phyloP scores from a whole-genome alignment of 2,329 filamentous ascomycete genomes.

The Aspergillus oerlinghausenensis region DNA sequence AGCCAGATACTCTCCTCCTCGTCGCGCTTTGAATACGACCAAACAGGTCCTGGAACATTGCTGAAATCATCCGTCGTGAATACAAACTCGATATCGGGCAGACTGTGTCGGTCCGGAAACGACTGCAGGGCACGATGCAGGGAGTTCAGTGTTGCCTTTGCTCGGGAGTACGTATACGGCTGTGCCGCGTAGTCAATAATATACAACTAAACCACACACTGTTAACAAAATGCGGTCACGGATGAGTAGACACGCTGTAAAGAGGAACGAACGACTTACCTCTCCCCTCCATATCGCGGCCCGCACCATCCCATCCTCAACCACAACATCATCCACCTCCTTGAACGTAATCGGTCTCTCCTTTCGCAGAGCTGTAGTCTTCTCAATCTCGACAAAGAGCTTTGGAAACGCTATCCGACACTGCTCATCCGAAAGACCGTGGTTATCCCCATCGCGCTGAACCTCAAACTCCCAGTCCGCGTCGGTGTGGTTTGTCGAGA shows the following conservation, averaged over 20 bases:
- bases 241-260: neutral
- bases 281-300: slow-evolving; percentile 34
- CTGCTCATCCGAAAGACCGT: slow-evolving; percentile 33
- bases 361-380: slow-evolving; percentile 20
- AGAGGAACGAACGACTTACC: slow-evolving; percentile 20
- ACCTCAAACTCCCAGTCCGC: slow-evolving; percentile 30
- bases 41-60: slow-evolving; percentile 30
- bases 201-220: slow-evolving; percentile 27
- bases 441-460: slow-evolving; percentile 32
- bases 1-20: slow-evolving; percentile 44
- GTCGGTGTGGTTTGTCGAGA: slow-evolving; percentile 2
- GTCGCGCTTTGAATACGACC: slow-evolving; percentile 41
- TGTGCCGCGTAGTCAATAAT: slow-evolving; percentile 32
- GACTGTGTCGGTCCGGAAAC: slow-evolving; percentile 31
- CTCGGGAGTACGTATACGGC: slow-evolving; percentile 33
- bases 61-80: slow-evolving; percentile 45
- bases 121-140: slow-evolving; percentile 46
- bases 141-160: slow-evolving; percentile 43
- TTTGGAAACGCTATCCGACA: slow-evolving; percentile 40
- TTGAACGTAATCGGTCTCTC: slow-evolving; percentile 26
- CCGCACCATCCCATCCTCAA: slow-evolving; percentile 35
- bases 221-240: neutral
- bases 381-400: slow-evolving; percentile 35
- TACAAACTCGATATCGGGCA: slow-evolving; percentile 49
- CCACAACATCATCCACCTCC: slow-evolving; percentile 28